Evolutionary conservation across 768 basidiomycete species (phyloP), one percentile per base, ranked within the genome.

Genomic region (Boletus vinaceobasis): DNA sequence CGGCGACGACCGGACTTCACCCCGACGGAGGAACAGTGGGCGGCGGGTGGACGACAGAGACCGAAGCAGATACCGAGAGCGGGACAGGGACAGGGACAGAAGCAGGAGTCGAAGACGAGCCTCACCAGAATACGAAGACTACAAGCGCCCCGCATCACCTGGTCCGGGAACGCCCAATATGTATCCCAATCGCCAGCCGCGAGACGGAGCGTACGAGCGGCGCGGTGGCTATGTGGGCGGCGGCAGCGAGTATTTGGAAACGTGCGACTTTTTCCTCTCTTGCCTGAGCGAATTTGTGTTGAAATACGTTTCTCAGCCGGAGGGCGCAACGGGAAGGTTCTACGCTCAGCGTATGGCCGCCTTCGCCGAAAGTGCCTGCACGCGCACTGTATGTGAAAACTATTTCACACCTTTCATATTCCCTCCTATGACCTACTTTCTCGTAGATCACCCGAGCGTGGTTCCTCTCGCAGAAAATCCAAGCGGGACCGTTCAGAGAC

Each of bases 301-400:
- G 35, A 52, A 1, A n/a, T 15, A 17, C 5, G 1, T 32, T 42
- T 53, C 48, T 1, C 56, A 93, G 91, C 61, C 91, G 92, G 32
- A 77, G 88, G 52, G 65, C 76, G 44, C 85, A 92, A 66, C 77
- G 92, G 45, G 83, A 83, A 60, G 75, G 61, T 5, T 80, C 72
- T 9, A 77, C 75, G 6, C 68, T 84, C 2, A 78, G 79, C 60
- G 77, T 91, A n/a, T 94, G 92, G 92, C 92, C 92, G 2, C 71
- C 83, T 4, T 93, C 92, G 3, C 92, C 92, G 0, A 87, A 86
- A 59, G 81, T 77, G 10, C 83, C 84, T 51, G 73, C 79, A 36
- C 81, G 88, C 36, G 69, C 71, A 43, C 58, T 82, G 83, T 88
- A 71, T 31, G 85, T 75, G 3, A n/a, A n/a, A n/a, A 26, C 42